phyloP scores from a whole-genome alignment of 768 basidiomycete species.

The Calocybe cyanea region DNA sequence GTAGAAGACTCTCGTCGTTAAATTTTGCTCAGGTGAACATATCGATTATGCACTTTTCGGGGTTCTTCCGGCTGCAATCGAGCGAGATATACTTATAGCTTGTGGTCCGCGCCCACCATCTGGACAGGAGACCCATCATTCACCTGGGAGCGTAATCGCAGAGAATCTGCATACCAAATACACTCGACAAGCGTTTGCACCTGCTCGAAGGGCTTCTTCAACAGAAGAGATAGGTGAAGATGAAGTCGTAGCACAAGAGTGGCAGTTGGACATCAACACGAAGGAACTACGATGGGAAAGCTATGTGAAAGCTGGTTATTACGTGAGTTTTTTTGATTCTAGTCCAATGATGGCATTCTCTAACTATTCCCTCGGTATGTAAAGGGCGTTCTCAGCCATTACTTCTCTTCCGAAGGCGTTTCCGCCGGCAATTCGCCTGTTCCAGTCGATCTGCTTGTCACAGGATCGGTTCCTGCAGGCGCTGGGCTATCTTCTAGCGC shows the following conservation, averaged over 20 bases:
- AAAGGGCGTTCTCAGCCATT: slow-evolving; percentile 65
- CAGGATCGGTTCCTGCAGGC: slow-evolving; percentile 82
- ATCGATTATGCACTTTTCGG: slow-evolving; percentile 85
- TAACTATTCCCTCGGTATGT: not conserved
- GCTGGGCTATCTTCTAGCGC: slow-evolving; percentile 86
- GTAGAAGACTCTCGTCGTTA: not conserved
- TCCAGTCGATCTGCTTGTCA: slow-evolving; percentile 71
- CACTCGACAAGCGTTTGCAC: slow-evolving; percentile 53
- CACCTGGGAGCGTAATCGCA: slow-evolving; percentile 54
- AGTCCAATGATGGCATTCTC: slow-evolving; percentile 1
- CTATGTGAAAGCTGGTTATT: slow-evolving; percentile 84
- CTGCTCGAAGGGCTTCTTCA: slow-evolving; percentile 30
- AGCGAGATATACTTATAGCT: slow-evolving; percentile 80
- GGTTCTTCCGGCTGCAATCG: slow-evolving; percentile 81
- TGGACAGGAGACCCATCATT: slow-evolving; percentile 23
- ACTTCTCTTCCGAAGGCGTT: slow-evolving; percentile 36
- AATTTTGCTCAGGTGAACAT: slow-evolving; percentile 57
- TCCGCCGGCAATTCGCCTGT: slow-evolving; percentile 32
- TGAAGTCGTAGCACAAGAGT: slow-evolving; percentile 41
- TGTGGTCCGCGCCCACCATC: slow-evolving; percentile 44
- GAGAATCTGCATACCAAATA: slow-evolving; percentile 65
- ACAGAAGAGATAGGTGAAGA: slow-evolving; percentile 28
- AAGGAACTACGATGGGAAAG: slow-evolving; percentile 77
- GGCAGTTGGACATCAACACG: slow-evolving; percentile 76
- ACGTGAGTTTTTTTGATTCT: slow-evolving; percentile 48